Percentiles rank a stretch among this genome's conserved stretches.
These are phyloP conservation scores for Vitellaria paradoxa DNA, from an alignment of 179 eudicot genomes.

Conservation along the genomic window DNA sequence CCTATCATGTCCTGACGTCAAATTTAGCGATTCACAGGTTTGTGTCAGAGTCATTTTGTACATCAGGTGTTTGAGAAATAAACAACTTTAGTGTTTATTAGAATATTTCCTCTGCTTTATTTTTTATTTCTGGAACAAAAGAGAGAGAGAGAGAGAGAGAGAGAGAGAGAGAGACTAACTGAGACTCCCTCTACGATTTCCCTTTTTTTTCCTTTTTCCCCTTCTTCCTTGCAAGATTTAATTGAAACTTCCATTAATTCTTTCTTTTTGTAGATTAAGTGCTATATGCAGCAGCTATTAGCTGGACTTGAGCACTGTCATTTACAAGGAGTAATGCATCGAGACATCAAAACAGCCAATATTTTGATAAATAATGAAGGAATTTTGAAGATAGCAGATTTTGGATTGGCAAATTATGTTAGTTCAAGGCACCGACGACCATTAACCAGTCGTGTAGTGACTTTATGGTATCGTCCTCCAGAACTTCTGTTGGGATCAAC, in stretches of 20 bases:
- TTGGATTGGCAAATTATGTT: constrained; percentile 68
- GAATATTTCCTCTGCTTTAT: neutral
- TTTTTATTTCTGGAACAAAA: neutral
- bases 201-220: neutral
- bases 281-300: constrained; percentile 69
- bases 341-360: constrained; percentile 73
- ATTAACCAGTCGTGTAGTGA: constrained; percentile 83
- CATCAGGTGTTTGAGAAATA: neutral
- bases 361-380: constrained; percentile 67
- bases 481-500: constrained; percentile 77
- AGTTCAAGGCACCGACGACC: constrained; percentile 45
- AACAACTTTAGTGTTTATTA: neutral
- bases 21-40: constrained; percentile 67
- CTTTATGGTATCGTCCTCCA: constrained; percentile 93
- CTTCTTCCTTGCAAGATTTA: neutral
- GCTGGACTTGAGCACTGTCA: constrained; percentile 73
- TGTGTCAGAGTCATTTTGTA: neutral
- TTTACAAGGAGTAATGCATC: constrained; percentile 64
- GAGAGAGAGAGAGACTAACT: neutral
- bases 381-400: constrained; percentile 66
- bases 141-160: neutral
- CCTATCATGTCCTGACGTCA: constrained; percentile 55
- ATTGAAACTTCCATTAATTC: neutral
- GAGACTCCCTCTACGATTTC: neutral
- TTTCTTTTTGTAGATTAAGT: constrained; percentile 52